Conservation (phyloP, 768 basidiomycete genomes). For the Chalciporus sphaerocephalus region DNA sequence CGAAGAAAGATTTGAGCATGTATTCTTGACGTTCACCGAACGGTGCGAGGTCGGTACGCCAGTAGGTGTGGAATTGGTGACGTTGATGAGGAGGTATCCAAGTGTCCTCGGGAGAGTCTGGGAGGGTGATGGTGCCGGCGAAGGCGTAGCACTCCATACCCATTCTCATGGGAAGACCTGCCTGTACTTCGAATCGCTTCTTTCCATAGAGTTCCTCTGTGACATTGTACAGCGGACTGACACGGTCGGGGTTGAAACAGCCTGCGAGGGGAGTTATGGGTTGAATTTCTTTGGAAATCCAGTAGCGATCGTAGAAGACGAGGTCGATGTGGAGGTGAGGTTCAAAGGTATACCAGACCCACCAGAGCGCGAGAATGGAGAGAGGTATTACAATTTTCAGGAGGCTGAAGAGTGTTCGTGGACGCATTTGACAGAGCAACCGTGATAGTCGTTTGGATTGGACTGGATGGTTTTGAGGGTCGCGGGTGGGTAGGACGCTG, state of each 20-base stretch:
- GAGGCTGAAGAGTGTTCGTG: conserved; percentile 34
- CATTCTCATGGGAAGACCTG: conserved; percentile 71
- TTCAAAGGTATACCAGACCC: conserved; percentile 57
- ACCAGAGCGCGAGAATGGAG: conserved; percentile 26
- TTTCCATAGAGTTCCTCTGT: conserved; percentile 58
- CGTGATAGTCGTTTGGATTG: neutral
- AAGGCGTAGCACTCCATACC: conserved; percentile 92
- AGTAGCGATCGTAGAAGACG: conserved; percentile 68
- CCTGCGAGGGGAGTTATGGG: conserved; percentile 59
- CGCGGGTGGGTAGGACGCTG: conserved; percentile 8
- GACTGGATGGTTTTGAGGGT: conserved; percentile 4
- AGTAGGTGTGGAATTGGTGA: conserved; percentile 86
- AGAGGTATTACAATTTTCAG: conserved; percentile 44
- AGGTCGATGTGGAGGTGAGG: conserved; percentile 73
- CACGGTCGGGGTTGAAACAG: conserved; percentile 63
- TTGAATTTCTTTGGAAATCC: conserved; percentile 72
- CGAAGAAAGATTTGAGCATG: conserved; percentile 90
- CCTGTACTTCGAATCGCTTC: conserved; percentile 68
- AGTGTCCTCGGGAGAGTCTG: conserved; percentile 2
- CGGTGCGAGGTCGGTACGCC: conserved; percentile 80
- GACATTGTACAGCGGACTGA: conserved; percentile 67
- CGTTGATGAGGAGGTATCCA: conserved; percentile 40
- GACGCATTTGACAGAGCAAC: conserved; percentile 16
- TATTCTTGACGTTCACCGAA: conserved; percentile 80
- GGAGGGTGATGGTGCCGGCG: conserved; percentile 65